Base-by-base conservation (phyloP, 371 early-diverging fungal species). In the Capillidium rhysosporum region DNA sequence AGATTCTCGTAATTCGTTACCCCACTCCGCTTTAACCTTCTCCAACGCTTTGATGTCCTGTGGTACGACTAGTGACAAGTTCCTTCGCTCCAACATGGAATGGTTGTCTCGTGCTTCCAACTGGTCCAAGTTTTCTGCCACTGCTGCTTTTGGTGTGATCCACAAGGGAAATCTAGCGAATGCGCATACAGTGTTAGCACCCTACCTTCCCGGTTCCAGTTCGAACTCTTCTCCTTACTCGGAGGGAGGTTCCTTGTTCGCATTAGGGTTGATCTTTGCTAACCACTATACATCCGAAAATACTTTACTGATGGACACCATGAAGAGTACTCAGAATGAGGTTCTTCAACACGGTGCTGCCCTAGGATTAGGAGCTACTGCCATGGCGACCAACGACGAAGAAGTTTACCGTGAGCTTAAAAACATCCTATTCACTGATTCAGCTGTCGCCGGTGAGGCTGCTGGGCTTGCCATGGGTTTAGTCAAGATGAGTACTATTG, bases 41-140 rank as follows among this genome's bases (percentile, higher is more conserved):
- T 85, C 94, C 49, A 98, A 99, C 58, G 93, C 98, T 0, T 86
- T 97, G 57, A 92, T 96, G 93, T 88, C 92, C 63, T 84, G 92
- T 20, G 98, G 98, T 54, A 98, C 99, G 3, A 96, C 98, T 1
- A 89, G 89, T 59, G 99, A 99, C 64, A 88, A 91, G 54, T 96
- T 99, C 60, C 75, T 98, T 62, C 79, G 99, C 52, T 86, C 90
- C 57, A 98, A 96, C 65, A 69, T 96, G 49, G 98, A 98, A 61
- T 94, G 98, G 93, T 77, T 99, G 48, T 79, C 88, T 18, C 79
- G 95, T 56, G 92, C 97, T 25, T 92, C 85, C 52, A 95, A 95
- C 73, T 99, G 99, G 99, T 83, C 92, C 40, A 98, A 95, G 70
- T 99, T 98, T 69, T 86, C 89, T 55, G 98, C 98, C 4, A 91